phyloP scores from a whole-genome alignment of 1,284 basidiomycete genomes.

The Marasmius tenuissimus region DNA sequence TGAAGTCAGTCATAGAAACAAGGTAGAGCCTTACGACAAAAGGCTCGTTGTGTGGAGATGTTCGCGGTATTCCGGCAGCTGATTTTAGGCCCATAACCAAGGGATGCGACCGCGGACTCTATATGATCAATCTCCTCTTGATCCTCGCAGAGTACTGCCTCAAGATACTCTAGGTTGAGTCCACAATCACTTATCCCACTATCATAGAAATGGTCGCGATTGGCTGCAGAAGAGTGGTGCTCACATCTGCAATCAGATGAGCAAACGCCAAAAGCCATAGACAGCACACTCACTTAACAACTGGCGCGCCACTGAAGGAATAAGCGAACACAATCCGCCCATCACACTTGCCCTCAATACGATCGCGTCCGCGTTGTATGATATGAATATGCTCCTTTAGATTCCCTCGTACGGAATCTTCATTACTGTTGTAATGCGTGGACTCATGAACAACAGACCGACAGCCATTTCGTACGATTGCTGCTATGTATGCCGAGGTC shows the following conservation, averaged over 20 bases:
- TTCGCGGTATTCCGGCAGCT: constrained; percentile 14
- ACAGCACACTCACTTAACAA: constrained; percentile 2
- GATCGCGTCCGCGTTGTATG: neutral
- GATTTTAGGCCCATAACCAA: constrained; percentile 18
- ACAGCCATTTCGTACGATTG: constrained; percentile 1
- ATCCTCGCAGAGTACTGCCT: constrained; percentile 21
- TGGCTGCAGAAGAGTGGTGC: constrained; percentile 12
- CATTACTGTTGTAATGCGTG: neutral
- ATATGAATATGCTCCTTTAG: neutral
- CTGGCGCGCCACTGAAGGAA: constrained; percentile 2
- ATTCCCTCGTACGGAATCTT: neutral
- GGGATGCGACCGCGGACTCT: constrained; percentile 12
- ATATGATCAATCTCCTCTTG: constrained; percentile 18
- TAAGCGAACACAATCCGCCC: constrained; percentile 14
- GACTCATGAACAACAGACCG: neutral
- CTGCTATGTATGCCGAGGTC: constrained; percentile 5
- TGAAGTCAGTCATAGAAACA: neutral
- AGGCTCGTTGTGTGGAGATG: constrained; percentile 12
- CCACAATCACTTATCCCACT: constrained; percentile 17
- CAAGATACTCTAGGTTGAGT: constrained; percentile 20
- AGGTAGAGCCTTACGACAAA: constrained; percentile 23
- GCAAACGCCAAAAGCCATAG: neutral
- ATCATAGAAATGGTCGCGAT: constrained; percentile 17
- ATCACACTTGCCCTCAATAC: constrained; percentile 6
- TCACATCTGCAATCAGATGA: constrained; percentile 18